Evolutionary conservation across 108 stramenopile species (phyloP).

Genomic region (Parietichytrium sp.): DNA sequence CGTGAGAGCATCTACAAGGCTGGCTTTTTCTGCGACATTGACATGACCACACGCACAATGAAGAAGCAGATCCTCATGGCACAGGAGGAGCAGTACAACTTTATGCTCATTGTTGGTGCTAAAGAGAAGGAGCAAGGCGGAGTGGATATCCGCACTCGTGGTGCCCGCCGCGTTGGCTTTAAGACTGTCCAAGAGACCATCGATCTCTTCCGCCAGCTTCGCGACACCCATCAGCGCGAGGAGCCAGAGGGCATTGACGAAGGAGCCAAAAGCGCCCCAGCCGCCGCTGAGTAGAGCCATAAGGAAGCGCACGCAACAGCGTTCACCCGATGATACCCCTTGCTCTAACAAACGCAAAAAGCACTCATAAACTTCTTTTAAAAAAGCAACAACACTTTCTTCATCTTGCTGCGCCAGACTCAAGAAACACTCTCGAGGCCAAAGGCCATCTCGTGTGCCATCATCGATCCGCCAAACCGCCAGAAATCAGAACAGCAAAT

Average conservation of each 20-base stretch:
- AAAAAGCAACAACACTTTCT: no score
- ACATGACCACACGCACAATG: constrained; percentile 77
- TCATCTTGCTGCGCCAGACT: no score
- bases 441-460: no score
- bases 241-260: constrained; percentile 29
- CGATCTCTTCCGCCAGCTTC: neutral
- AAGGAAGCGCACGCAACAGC: no score
- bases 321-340: no score
- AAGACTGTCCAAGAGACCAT: constrained; percentile 10
- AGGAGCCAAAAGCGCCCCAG: neutral
- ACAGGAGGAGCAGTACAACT: constrained; percentile 94
- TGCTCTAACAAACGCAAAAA: no score
- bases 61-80: constrained; percentile 98
- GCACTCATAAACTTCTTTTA: no score
- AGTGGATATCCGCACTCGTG: constrained; percentile 84
- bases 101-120: constrained; percentile 93
- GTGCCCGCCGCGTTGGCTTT: constrained; percentile 11
- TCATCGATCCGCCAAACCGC: no score
- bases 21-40: constrained; percentile 91
- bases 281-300: neutral
- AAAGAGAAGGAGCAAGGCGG: constrained; percentile 78
- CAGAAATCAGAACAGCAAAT: no score
- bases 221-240: neutral
- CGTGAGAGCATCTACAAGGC: constrained; percentile 77
- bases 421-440: no score